Conservation (phyloP, 805 yeast genomes). For the Debaryomyces hansenii region DNA sequence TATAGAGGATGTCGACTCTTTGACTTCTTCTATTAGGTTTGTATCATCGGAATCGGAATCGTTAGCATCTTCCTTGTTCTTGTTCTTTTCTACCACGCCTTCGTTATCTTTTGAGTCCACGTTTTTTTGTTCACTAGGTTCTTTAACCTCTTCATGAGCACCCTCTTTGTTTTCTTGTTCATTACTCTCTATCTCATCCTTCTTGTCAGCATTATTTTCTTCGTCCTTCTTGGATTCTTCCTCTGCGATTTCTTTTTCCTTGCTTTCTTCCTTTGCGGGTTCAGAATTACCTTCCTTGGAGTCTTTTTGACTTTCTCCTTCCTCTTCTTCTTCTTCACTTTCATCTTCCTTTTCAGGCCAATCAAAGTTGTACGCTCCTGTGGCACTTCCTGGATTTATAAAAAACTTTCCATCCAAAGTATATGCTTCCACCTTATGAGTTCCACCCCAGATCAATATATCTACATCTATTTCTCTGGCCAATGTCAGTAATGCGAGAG, state of each 20-base stretch:
- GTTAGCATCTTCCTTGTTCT: constrained; percentile 12
- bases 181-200: constrained; percentile 16
- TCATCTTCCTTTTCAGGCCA: constrained; percentile 58
- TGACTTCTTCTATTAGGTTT: constrained; percentile 19
- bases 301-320: constrained; percentile 16
- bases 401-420: constrained; percentile 90
- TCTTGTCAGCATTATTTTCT: constrained; percentile 24
- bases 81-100: constrained; percentile 10
- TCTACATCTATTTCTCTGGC: constrained; percentile 94
- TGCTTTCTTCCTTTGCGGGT: constrained; percentile 18
- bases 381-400: constrained; percentile 95
- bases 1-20: constrained; percentile 32
- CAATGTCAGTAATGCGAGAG: constrained; percentile 73
- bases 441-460: constrained; percentile 88
- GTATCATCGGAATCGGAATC: constrained; percentile 9
- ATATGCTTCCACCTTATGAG: constrained; percentile 90
- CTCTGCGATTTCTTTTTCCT: constrained; percentile 24
- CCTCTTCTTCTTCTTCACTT: constrained; percentile 37
- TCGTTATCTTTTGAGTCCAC: constrained; percentile 5
- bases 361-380: constrained; percentile 76
- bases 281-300: constrained; percentile 43
- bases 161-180: constrained; percentile 12
- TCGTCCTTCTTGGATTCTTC: constrained; percentile 22
- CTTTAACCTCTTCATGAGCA: constrained; percentile 2
- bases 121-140: constrained; percentile 4